Percentiles rank a stretch among this genome's conserved stretches.
These are phyloP conservation scores for Ustilago hordei DNA, from an alignment of 1,284 basidiomycete genomes.

Conservation along the genomic window DNA sequence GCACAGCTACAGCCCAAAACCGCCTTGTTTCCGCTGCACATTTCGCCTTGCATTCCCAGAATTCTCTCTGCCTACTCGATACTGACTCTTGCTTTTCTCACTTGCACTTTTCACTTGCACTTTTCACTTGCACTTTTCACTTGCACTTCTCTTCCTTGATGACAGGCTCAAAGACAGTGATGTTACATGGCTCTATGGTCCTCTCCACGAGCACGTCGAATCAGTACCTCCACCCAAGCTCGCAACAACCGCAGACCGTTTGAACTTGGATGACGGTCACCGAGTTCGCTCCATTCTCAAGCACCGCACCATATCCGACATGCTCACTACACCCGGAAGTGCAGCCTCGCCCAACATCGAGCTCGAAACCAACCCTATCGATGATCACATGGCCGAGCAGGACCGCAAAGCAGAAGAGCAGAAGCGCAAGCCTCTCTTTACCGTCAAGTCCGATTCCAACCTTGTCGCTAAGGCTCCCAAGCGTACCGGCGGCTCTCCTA, in stretches of 20 bases:
- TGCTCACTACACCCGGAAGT: constrained; percentile 75
- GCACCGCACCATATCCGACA: constrained; percentile 90
- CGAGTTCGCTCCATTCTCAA: constrained; percentile 89
- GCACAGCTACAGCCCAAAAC: no score
- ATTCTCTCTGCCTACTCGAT: neutral
- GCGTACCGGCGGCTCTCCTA: constrained; percentile 46
- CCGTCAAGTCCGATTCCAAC: constrained; percentile 60
- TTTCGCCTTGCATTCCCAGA: no score
- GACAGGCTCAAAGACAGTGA: constrained; percentile 97
- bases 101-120: neutral
- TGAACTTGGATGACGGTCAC: constrained; percentile 72
- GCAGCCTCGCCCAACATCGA: constrained; percentile 73
- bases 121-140: no score
- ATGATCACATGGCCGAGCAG: constrained; percentile 55
- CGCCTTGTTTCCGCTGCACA: no score
- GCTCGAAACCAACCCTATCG: constrained; percentile 48
- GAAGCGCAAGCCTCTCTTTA: constrained; percentile 42
- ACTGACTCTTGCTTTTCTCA: constrained; percentile 1
- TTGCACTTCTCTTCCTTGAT: neutral
- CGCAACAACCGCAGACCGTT: constrained; percentile 73
- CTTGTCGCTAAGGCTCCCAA: constrained; percentile 39
- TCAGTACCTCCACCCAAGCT: constrained; percentile 74
- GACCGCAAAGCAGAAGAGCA: constrained; percentile 35
- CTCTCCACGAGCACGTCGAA: constrained; percentile 79
- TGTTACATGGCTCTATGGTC: constrained; percentile 98